Conservation (phyloP, 306 rosid genomes). For the Cotoneaster glaucophyllus region DNA sequence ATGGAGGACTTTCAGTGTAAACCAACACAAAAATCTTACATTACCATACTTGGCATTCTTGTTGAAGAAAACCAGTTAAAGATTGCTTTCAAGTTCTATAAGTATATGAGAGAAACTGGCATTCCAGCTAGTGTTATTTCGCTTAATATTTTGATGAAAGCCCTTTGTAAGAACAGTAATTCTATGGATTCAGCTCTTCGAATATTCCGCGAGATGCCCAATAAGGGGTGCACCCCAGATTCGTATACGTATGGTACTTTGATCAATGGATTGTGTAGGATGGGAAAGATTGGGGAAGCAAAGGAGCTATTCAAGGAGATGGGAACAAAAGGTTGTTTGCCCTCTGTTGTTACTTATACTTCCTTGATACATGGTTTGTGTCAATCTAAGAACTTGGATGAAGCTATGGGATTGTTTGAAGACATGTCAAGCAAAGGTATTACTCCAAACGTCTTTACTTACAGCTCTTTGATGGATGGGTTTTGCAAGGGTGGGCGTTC, state of each 20-base stretch:
- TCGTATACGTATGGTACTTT: constrained; percentile 88
- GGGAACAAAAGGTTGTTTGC: constrained; percentile 49
- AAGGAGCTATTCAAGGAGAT: constrained; percentile 68
- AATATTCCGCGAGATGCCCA: constrained; percentile 71
- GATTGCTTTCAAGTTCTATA: constrained; percentile 59
- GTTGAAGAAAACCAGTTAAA: constrained; percentile 78
- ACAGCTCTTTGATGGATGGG: constrained; percentile 74
- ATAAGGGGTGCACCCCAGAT: constrained; percentile 67
- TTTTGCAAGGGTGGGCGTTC: constrained; percentile 72
- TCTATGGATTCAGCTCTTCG: constrained; percentile 62
- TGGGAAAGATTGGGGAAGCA: constrained; percentile 58
- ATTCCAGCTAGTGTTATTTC: constrained; percentile 58
- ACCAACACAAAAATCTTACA: constrained; percentile 53
- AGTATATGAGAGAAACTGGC: constrained; percentile 59
- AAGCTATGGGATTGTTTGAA: constrained; percentile 55
- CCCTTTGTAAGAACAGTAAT: constrained; percentile 64
- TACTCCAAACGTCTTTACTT: constrained; percentile 78
- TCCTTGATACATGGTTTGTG: constrained; percentile 79
- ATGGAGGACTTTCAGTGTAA: constrained; percentile 56
- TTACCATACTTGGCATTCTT: constrained; percentile 63
- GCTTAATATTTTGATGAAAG: constrained; percentile 81
- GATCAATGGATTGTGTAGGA: constrained; percentile 67
- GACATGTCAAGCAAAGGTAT: constrained; percentile 57
- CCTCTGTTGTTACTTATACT: constrained; percentile 75
- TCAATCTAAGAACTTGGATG: constrained; percentile 49